Evolutionary conservation across 1,139 yeast species (phyloP), one percentile per base, ranked within the genome.

Genomic region (Hemisphaericaspora xylanilytica): DNA sequence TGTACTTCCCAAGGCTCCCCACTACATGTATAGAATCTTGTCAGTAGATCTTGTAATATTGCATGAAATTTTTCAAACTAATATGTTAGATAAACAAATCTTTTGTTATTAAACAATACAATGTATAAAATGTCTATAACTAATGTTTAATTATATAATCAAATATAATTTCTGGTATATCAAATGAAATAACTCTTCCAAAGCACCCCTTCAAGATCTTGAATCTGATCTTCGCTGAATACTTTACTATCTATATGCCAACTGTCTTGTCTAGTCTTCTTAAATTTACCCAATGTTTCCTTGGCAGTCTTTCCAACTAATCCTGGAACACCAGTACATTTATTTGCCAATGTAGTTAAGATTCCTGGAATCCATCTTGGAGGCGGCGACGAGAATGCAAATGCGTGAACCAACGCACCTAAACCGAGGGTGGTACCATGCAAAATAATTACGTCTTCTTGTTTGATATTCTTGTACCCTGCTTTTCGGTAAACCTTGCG

Each of bases 351-450:
- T 1, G 78, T 68, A 0, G 87, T 75, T 45, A 94, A 68, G 20
- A 87, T 76, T 13, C 70, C 67, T 1, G 97, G 97, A 17, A 92
- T 74, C 97, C 97, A 94, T 35, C 52, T 45, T 3, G 98, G 98
- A 2, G 96, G 94, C 0, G 98, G 98, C 2, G 96, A 85, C 7
- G 75, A 71, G 56, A 88, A 92, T 2, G 97, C 92, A 63, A 85
- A 92, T 0, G 98, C 97, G 41, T 85, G 82, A 2, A 92, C 80
- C 32, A 92, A 67, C 0, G 97, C 85, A 3, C 97, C 96, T 10
- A 92, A 67, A 0, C 97, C 97, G 20, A 94, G 66, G 0, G 92
- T 85, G 2, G 96, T 90, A 2, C 94, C 96, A 55, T 92, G 98
- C 6, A 90, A 65, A 10, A 65, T 60, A 10, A 75, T 65, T 3